Percentiles rank a stretch among this genome's conserved stretches.
phyloP scores from a whole-genome alignment of 345 rosid species.

The Erysimum cheiranthoides region DNA sequence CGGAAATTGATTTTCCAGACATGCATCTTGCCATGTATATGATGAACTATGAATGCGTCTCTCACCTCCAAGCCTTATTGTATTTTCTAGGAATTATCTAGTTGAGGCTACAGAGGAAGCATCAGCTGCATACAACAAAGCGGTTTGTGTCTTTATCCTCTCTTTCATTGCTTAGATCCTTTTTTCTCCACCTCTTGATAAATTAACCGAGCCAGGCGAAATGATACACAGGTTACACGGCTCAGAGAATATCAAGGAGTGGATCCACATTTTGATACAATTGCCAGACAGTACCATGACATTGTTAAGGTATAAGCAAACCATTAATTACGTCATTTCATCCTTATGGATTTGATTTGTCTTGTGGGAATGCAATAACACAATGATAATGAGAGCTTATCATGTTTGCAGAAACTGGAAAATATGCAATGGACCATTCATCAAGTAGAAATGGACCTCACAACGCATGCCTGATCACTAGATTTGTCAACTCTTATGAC shows the following conservation, averaged over 20 bases:
- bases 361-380: conserved; percentile 4
- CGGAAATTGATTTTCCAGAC: not conserved
- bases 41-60: conserved; percentile 3
- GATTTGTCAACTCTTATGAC: conserved; percentile 9
- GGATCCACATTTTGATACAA: conserved; percentile 91
- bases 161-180: conserved; percentile 8
- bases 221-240: conserved; percentile 71
- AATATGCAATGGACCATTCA: conserved; percentile 97
- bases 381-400: conserved; percentile 29
- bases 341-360: not conserved
- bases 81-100: conserved; percentile 73
- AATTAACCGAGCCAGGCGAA: not conserved
- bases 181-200: too few species aligned
- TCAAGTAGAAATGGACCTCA: conserved; percentile 93
- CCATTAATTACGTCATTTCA: not conserved
- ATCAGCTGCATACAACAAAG: conserved; percentile 91
- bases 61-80: not conserved
- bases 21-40: not conserved
- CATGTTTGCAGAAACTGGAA: conserved; percentile 74
- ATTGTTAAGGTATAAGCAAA: conserved; percentile 71
- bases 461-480: conserved; percentile 59
- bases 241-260: conserved; percentile 98
- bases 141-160: conserved; percentile 60
- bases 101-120: conserved; percentile 97
- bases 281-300: conserved; percentile 95